Percentiles rank a stretch among this genome's conserved stretches.
Conservation (phyloP, 1,284 basidiomycete genomes). For the Sutorius eximius region DNA sequence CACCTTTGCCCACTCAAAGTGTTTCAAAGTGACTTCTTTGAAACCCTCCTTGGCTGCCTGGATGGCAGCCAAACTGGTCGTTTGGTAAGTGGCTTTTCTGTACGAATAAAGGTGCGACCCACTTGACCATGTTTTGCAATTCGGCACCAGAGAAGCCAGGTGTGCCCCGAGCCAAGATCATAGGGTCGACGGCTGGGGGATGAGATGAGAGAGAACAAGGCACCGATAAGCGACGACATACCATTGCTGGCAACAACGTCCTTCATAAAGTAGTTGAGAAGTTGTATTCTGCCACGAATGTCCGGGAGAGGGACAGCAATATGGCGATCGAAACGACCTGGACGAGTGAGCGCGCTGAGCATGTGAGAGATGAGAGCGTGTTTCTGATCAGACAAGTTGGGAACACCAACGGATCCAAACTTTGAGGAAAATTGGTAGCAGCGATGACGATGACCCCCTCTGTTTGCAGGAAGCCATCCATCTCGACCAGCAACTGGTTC, state of each 20-base stretch:
- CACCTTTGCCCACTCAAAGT: slow-evolving; percentile 96
- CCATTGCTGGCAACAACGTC: slow-evolving; percentile 67
- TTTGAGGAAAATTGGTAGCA: slow-evolving; percentile 94
- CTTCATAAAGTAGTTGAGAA: slow-evolving; percentile 87
- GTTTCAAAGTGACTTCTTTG: slow-evolving; percentile 68
- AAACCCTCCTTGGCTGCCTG: slow-evolving; percentile 86
- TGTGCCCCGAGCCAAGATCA: slow-evolving; percentile 86
- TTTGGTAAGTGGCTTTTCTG: slow-evolving; percentile 3
- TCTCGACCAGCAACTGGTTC: slow-evolving; percentile 92
- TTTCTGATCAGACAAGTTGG: slow-evolving; percentile 1
- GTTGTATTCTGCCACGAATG: slow-evolving; percentile 84
- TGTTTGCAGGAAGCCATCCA: slow-evolving; percentile 90
- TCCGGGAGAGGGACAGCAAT: slow-evolving; percentile 90
- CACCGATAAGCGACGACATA: slow-evolving; percentile 31
- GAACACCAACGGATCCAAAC: slow-evolving; percentile 73
- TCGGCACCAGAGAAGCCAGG: slow-evolving; percentile 92
- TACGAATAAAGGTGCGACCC: slow-evolving; percentile 32
- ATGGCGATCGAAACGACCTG: slow-evolving; percentile 91
- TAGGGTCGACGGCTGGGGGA: slow-evolving; percentile 71
- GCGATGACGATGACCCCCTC: slow-evolving; percentile 94
- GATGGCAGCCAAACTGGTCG: slow-evolving; percentile 78
- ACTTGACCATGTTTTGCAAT: slow-evolving; percentile 93
- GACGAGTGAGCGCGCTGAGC: slow-evolving; percentile 82
- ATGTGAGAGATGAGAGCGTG: slow-evolving; percentile 17
- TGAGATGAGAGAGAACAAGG: not conserved